Base-by-base conservation (phyloP, 106 monocot species). In the Vanilla planifolia region DNA sequence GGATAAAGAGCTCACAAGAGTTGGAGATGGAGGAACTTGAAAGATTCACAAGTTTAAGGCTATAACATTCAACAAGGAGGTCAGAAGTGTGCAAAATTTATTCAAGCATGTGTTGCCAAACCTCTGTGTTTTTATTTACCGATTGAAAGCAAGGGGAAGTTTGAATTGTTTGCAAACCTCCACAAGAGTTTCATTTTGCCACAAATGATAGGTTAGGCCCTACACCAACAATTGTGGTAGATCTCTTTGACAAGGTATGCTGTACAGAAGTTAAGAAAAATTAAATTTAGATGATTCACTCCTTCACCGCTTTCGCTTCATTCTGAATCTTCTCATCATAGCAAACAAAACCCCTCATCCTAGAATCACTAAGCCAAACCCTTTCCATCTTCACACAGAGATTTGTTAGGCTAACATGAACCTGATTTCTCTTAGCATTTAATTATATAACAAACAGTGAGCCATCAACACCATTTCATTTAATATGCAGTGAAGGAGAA, bases 161-260 rank as follows among this genome's bases (percentile, higher is more conserved):
- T 68, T 1, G 85, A 74, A 40, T 42, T 80, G 27, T 60, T 45
- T 64, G 67, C 33, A 74, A 64, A 44, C 46, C 67, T 55, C 87
- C 96, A 43, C 75, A 91, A 58, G 96, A 91, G 42, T 98, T 98
- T 64, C 96, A 98, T 69, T 98, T 98, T 55, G 84, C 87, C n/a
- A 98, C 96, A 2, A 50, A 85, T 61, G 84, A 81, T 40, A 69
- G 96, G 57, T 21, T 98, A 51, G 95, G 95, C 8, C 81, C 86
- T 26, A 68, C 75, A 29, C 36, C 71, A 68, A 60, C 72, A 29
- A 25, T 73, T 19, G 75, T 92, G 39, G 36, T 50, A 4, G 96
- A 98, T 5, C 64, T 79, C 10, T 88, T 98, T 75, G 96, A 98
- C 67, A 88, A 98, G 92, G 96, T 92, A 58, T 35, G 57, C 35